Base-by-base conservation (phyloP, 2,329 filamentous ascomycete species). In the Elsinoe arachidis region DNA sequence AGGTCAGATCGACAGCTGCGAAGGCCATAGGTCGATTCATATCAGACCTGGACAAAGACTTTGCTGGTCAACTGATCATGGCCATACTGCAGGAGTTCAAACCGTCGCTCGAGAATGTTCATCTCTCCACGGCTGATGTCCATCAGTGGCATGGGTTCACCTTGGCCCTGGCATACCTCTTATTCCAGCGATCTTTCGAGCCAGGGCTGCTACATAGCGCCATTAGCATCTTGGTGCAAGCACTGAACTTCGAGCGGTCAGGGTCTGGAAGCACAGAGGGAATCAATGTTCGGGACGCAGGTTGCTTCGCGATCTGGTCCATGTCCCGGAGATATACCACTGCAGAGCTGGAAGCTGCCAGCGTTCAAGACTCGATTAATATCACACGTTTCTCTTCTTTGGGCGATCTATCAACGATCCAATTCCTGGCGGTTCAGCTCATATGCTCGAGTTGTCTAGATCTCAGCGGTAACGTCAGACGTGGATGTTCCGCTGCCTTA, bases 291-390 rank as follows among this genome's bases (percentile, higher is more conserved):
- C 83, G 93, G 47, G 93, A 99, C 73, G 92, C 93, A 11, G 90
- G 93, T 2, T 96, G 91, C 69, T 99, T 97, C 69, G 93, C 93
- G 5, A 86, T 97, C 21, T 99, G 93, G 93, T 87, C 91, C 1
- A 71, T 97, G 6, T 89, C 92, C 19, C 81, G 93, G 57, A 85
- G 92, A 56, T 99, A 97, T 65, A 84, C 82, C 1, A 96, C 90
- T 0, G 67, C 76, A 0, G 92, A 97, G 69, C 78, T 97, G 5
- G 76, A 86, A 10, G 76, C 76, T 0, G 80, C 95, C 1, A 74
- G 15, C 19, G 81, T n/a, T 52, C 56, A 1, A 55, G 59, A 6
- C 54, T 47, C 9, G 30, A 34, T 15, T 5, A 26, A 30, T 26
- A 35, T 46, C 41, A 4, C 14, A 57, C 2, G 39, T 55, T 17